These are phyloP conservation scores for Debaryomyces fabryi DNA, from an alignment of 1,139 yeast species.

Conservation along the genomic window DNA sequence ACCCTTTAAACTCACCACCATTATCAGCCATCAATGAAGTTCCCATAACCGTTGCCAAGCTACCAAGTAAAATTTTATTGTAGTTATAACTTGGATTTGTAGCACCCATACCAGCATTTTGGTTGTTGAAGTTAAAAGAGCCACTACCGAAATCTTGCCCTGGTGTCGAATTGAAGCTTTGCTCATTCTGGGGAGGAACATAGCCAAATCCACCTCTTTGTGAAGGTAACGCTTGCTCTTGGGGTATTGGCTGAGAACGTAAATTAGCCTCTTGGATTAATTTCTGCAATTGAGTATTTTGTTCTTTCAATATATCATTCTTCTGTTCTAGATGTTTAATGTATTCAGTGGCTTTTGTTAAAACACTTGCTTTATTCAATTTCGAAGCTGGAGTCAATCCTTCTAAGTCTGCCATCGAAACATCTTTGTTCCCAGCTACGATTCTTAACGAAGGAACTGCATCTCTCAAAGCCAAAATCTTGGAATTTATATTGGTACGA, in stretches of 20 bases:
- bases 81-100: slow-evolving; percentile 16
- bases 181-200: slow-evolving; percentile 23
- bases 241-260: slow-evolving; percentile 12
- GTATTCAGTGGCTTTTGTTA: slow-evolving; percentile 88
- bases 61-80: slow-evolving; percentile 52
- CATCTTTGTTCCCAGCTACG: slow-evolving; percentile 43
- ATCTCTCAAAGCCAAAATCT: slow-evolving; percentile 69
- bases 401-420: slow-evolving; percentile 59
- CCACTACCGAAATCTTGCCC: slow-evolving; percentile 16
- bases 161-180: slow-evolving; percentile 24
- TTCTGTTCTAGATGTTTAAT: slow-evolving; percentile 79
- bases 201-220: slow-evolving; percentile 25
- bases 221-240: slow-evolving; percentile 11
- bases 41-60: slow-evolving; percentile 58
- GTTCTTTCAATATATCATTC: slow-evolving; percentile 58
- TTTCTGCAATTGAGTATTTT: slow-evolving; percentile 53
- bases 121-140: slow-evolving; percentile 8
- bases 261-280: slow-evolving; percentile 35
- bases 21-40: slow-evolving; percentile 44
- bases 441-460: slow-evolving; percentile 71
- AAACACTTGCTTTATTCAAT: slow-evolving; percentile 84
- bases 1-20: slow-evolving; percentile 42
- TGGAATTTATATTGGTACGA: slow-evolving; percentile 74
- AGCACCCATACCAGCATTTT: not conserved
- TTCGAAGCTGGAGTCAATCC: slow-evolving; percentile 88